Percentiles rank a stretch among this genome's conserved stretches.
Conservation (phyloP, 2,329 filamentous ascomycete genomes). For the Fusarium sp. region DNA sequence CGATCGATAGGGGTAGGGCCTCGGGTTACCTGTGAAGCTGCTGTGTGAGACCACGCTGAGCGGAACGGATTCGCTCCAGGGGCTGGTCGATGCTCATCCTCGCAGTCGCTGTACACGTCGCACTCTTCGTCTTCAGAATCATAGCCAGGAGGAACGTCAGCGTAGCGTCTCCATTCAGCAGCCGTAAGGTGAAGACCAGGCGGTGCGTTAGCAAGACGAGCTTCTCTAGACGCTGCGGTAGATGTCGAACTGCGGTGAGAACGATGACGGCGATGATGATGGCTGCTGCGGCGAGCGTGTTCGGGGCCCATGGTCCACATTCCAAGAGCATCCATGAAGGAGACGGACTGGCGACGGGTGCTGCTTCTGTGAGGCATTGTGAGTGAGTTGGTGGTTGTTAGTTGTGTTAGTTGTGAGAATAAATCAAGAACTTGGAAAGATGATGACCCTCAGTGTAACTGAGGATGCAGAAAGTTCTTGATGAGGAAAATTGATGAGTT, state of each 20-base stretch:
- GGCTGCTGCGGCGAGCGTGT: not conserved
- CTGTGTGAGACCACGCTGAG: constrained; percentile 28
- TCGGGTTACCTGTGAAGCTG: constrained; percentile 9
- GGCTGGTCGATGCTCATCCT: not conserved
- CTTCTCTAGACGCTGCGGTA: not conserved
- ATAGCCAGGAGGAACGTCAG: constrained; percentile 7
- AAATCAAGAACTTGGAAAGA: not conserved
- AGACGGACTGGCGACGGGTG: not conserved
- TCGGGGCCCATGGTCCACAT: constrained; percentile 10
- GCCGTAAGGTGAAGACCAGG: constrained; percentile 18
- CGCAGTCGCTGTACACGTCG: not conserved
- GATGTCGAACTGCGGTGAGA: not conserved
- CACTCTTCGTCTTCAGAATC: constrained; percentile 2
- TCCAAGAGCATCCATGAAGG: constrained; percentile 32
- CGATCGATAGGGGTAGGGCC: not conserved
- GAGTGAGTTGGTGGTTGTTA: not conserved
- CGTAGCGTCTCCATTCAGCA: constrained; percentile 12
- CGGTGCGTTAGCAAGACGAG: constrained; percentile 20
- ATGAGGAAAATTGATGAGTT: not conserved
- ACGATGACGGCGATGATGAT: not conserved
- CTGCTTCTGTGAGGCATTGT: constrained; percentile 10
- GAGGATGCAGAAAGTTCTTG: not conserved
- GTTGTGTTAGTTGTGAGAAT: not conserved
- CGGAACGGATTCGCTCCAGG: not conserved
- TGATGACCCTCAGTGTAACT: not conserved